Evolutionary conservation across 164 flowering plant species (phyloP).

Genomic region (Magnolia sinica): DNA sequence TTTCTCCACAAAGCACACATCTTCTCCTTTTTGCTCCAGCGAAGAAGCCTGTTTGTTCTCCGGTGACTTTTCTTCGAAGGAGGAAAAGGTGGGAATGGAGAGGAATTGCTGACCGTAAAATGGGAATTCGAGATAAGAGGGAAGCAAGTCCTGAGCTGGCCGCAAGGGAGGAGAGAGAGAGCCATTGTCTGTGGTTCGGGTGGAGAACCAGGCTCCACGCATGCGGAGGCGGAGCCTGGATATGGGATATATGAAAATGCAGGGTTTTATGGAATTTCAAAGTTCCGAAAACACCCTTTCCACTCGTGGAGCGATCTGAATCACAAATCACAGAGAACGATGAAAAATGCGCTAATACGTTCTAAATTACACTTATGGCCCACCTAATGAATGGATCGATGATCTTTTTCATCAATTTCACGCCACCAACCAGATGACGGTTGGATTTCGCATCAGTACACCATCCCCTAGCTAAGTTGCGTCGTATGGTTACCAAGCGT

Average conservation of each 20-base stretch:
- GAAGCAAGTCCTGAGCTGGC: not conserved
- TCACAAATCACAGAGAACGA: too few species aligned
- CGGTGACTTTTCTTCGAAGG: not conserved
- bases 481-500: too few species aligned
- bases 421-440: too few species aligned
- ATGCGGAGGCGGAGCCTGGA: not conserved
- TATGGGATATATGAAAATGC: not conserved
- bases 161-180: not conserved
- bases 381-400: too few species aligned
- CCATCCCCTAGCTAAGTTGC: too few species aligned
- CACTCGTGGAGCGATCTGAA: too few species aligned
- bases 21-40: not conserved
- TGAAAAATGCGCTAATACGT: too few species aligned
- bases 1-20: not conserved
- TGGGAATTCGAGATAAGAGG: not conserved
- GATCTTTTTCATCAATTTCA: too few species aligned
- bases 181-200: not conserved
- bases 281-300: too few species aligned
- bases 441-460: too few species aligned
- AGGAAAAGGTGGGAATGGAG: not conserved
- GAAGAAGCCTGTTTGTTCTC: not conserved
- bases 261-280: not conserved
- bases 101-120: not conserved
- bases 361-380: too few species aligned
- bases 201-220: slow-evolving; percentile 3